Evolutionary conservation across 192 early-diverging fungal genomes (phyloP), one percentile per base, ranked within the genome.

Genomic region (Coemansia sp.): DNA sequence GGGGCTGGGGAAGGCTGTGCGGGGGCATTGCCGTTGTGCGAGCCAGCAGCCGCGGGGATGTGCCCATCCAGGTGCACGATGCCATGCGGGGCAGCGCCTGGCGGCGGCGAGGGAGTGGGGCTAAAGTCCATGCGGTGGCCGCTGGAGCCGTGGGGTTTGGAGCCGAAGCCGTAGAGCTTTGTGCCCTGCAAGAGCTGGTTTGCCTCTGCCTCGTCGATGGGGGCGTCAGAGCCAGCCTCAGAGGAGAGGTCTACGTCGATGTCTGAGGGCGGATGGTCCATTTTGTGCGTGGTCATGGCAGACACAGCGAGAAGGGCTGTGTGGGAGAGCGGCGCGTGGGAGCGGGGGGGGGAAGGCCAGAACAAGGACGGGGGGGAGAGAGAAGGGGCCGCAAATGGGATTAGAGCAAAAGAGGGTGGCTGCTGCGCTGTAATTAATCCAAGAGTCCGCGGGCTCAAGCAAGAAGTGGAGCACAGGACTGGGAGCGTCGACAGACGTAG

Each of bases 91-190:
- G 40, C 59, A 11, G 40, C 41, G 38, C 60, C 49, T 11, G 76
- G 70, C 40, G 67, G 70, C 13, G 76, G 79, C 63, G 79, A 74
- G 23, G 79, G 79, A 35, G 79, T 70, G 7, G 79, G 79, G 42
- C 79, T 81, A 62, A 81, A 81, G 56, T 81, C 79, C 79, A 81
- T 81, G 55, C 79, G 79, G 56, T 73, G 79, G 65, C 32, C 20
- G 52, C 33, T 1, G 19, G 48, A 22, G 20, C 48, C 48, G 42
- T 56, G 61, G 40, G 40, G 42, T 49, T 45, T 54, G 22, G 68
- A 53, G 63, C 68, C 76, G 49, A 72, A 72, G 60, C 57, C 63
- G 61, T 69, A 70, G 19, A 69, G 66, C 61, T 73, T 69, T 25
- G 70, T 23, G 63, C 67, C 65, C 25, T 62, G 67, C 34, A 74